Evolutionary conservation across 306 rosid species (phyloP).

Genomic region (Sophora flavescens): DNA sequence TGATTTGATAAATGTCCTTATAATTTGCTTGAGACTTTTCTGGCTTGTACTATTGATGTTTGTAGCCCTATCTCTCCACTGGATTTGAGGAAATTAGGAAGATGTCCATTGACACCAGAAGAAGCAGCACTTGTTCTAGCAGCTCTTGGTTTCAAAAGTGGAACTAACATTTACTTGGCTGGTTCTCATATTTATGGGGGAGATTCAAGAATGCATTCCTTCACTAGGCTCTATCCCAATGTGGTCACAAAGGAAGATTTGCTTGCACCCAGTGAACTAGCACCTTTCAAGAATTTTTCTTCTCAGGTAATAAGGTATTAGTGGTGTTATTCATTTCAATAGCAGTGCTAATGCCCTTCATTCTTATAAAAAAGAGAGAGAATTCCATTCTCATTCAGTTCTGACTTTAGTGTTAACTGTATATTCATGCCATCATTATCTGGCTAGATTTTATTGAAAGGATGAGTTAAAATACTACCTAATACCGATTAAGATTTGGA

Average conservation of each 20-base stretch:
- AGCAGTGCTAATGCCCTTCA: neutral
- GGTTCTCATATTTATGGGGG: slow-evolving; percentile 88
- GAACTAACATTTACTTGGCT: slow-evolving; percentile 85
- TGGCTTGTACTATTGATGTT: slow-evolving; percentile 28
- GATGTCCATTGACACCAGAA: slow-evolving; percentile 97
- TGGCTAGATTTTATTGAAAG: neutral
- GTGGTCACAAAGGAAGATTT: slow-evolving; percentile 85
- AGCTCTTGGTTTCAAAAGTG: slow-evolving; percentile 72
- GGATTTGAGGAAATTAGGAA: slow-evolving; percentile 79
- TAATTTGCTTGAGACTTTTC: slow-evolving; percentile 6
- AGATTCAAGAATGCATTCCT: slow-evolving; percentile 72
- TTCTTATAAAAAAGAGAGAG: neutral
- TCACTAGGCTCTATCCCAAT: slow-evolving; percentile 85
- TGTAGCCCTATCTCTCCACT: slow-evolving; percentile 63
- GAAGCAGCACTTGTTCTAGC: slow-evolving; percentile 97
- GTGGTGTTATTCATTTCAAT: neutral
- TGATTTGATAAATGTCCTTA: slow-evolving; percentile 13
- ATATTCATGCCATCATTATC: neutral
- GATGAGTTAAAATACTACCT: neutral
- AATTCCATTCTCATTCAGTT: neutral
- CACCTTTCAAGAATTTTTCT: slow-evolving; percentile 84
- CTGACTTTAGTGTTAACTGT: neutral
- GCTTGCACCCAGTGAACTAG: slow-evolving; percentile 77
- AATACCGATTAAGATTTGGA: neutral
- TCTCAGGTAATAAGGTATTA: slow-evolving; percentile 69